Percentiles rank a stretch among this genome's conserved stretches.
phyloP scores from a whole-genome alignment of 306 rosid genomes.

The Quercus engelmannii region DNA sequence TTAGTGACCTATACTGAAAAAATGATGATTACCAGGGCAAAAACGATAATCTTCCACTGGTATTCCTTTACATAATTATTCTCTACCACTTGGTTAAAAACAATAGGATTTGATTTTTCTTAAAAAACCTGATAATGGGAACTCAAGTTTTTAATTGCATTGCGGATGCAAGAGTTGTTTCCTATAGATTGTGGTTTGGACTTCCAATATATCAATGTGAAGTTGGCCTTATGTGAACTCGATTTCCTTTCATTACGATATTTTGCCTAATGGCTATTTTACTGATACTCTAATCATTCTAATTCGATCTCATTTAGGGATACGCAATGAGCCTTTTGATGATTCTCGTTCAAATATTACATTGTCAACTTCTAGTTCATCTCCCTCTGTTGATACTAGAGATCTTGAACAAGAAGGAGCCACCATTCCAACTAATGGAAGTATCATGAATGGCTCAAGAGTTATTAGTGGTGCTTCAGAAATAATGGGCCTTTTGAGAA shows the following conservation, averaged over 20 bases:
- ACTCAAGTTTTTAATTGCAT: not conserved
- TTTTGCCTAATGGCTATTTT: not conserved
- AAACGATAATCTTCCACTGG: not conserved
- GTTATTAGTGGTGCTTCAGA: conserved; percentile 62
- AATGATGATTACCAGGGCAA: not conserved
- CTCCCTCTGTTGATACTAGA: conserved; percentile 51
- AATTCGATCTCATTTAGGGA: conserved; percentile 44
- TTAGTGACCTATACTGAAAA: not conserved
- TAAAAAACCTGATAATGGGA: not conserved
- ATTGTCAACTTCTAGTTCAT: conserved; percentile 48
- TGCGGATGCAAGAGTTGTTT: not conserved
- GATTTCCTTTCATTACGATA: not conserved
- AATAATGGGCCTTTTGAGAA: conserved; percentile 74
- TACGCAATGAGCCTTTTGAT: conserved; percentile 62
- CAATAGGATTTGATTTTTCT: not conserved
- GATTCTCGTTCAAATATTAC: conserved; percentile 61
- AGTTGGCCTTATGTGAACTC: not conserved
- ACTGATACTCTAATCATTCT: conserved; percentile 10
- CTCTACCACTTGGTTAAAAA: not conserved
- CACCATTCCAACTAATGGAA: conserved; percentile 42
- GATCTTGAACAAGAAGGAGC: conserved; percentile 60
- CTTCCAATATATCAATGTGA: conserved; percentile 1
- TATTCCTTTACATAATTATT: not conserved
- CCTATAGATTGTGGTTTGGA: conserved; percentile 2
- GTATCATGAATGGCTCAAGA: conserved; percentile 49